Base-by-base conservation (phyloP, 2,329 filamentous ascomycete genomes). In the Cryphonectria naterciae region DNA sequence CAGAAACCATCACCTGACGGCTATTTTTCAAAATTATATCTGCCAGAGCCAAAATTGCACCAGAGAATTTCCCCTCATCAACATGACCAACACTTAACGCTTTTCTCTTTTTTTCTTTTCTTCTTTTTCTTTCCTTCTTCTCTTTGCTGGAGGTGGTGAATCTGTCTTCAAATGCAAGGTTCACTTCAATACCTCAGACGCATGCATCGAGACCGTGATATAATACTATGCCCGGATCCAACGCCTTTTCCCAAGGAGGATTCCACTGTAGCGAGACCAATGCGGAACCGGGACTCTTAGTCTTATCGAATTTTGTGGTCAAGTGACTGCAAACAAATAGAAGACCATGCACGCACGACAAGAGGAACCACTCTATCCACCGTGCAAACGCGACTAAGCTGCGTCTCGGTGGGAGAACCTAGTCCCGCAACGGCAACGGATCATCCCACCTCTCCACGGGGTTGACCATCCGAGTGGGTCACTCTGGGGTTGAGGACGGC, bases 381-480 rank as follows among this genome's bases (percentile, higher is more conserved):
- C 7, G 22, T 22, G 43, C 28, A 28, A 54, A 8, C 17, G 7
- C 25, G 41, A 39, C 35, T 61, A 35, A 39, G 28, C 15, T 58
- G 15, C 25, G 35, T 37, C 58, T 39, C 22, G 35, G 35, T 61
- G 32, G 52, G 25, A 65, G 25, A 32, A 19, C 35, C 37, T 37
- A 19, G 28, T 39, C 64, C 32, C 64, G 64, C 49, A 32, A 56
- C 17, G n/a, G 46, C 11, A 56, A n/a, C 64, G 46, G 37, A 39
- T 35, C n/a, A 32, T 32, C 43, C 43, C 41, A 65, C 25, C 49
- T 66, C 49, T 41, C 64, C 64, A 66, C 35, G 64, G 64, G 64
- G 64, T 66, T 17, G 32, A 56, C 49, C n/a, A 41, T 35, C 19
- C 49, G 39, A 49, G 64, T 56, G 64, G 64, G 64, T 56, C 64